A percentile compares a stretch with the other conserved stretches of the same genome.
phyloP scores from a whole-genome alignment of 2,329 filamentous ascomycete genomes.

The Colletotrichum musae region DNA sequence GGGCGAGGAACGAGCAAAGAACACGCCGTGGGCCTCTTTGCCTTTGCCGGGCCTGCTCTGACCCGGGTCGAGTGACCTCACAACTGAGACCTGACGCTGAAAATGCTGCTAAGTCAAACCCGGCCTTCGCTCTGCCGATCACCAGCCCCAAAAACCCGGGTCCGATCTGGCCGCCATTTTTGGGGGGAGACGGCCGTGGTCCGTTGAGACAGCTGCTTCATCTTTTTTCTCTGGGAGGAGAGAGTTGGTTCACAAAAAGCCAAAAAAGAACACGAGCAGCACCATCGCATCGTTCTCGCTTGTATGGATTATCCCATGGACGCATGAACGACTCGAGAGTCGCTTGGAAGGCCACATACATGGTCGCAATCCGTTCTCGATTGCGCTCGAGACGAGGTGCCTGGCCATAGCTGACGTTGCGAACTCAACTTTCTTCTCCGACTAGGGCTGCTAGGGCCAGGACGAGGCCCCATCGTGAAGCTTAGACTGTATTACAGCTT shows the following conservation, averaged over 20 bases:
- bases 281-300: not conserved
- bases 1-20: no score
- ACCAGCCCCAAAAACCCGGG: slow-evolving; percentile 18
- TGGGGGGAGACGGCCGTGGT: not conserved
- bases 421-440: slow-evolving; percentile 1
- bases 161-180: not conserved
- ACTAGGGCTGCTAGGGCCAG: slow-evolving; percentile 13
- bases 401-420: not conserved
- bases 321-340: slow-evolving; percentile 12
- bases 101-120: slow-evolving; percentile 29
- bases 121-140: slow-evolving; percentile 33
- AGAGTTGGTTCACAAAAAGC: not conserved
- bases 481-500: slow-evolving; percentile 9
- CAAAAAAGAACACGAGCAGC: not conserved
- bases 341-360: no score
- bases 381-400: no score
- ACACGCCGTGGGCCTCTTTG: no score
- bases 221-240: not conserved
- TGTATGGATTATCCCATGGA: slow-evolving; percentile 7
- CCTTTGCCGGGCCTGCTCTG: slow-evolving; percentile 4
- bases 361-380: no score
- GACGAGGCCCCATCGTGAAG: slow-evolving; percentile 15
- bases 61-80: slow-evolving; percentile 29
- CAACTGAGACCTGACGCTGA: slow-evolving; percentile 26
- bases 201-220: no score